phyloP scores from a whole-genome alignment of 1,139 yeast genomes.

The Yamadazyma jaroonii region DNA sequence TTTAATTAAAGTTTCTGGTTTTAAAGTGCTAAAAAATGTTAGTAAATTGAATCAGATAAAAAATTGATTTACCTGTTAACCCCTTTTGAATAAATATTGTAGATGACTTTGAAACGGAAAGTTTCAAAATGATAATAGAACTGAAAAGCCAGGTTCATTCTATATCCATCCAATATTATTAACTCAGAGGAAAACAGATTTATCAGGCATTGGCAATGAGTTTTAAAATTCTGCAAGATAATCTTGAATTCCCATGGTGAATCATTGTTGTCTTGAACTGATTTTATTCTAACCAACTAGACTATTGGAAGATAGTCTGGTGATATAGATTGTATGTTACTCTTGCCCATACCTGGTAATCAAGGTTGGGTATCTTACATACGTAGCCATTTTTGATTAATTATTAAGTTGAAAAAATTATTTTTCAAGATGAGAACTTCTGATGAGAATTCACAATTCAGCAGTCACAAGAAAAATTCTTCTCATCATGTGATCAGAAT shows the following conservation, averaged over 20 bases:
- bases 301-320: background rate
- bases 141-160: conserved; percentile 50
- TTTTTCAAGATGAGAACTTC: conserved; percentile 3
- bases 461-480: background rate
- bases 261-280: background rate
- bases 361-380: conserved; percentile 9
- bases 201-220: conserved; percentile 48
- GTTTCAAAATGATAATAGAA: conserved; percentile 29
- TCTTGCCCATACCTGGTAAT: conserved; percentile 6
- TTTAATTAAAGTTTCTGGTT: conserved; percentile 96
- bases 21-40: conserved; percentile 34
- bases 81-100: conserved; percentile 10
- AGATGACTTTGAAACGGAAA: conserved; percentile 25
- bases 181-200: conserved; percentile 51
- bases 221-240: conserved; percentile 41
- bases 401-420: conserved; percentile 1
- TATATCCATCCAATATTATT: conserved; percentile 23
- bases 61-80: background rate
- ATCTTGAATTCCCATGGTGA: conserved; percentile 45
- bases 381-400: conserved; percentile 16
- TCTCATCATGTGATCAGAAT: too few relatives aligned
- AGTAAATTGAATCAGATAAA: conserved; percentile 1
- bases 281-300: background rate
- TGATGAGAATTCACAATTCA: background rate
- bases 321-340: background rate